These are phyloP conservation scores for Piper betle DNA, from an alignment of 164 flowering plant genomes.

Conservation along the genomic window DNA sequence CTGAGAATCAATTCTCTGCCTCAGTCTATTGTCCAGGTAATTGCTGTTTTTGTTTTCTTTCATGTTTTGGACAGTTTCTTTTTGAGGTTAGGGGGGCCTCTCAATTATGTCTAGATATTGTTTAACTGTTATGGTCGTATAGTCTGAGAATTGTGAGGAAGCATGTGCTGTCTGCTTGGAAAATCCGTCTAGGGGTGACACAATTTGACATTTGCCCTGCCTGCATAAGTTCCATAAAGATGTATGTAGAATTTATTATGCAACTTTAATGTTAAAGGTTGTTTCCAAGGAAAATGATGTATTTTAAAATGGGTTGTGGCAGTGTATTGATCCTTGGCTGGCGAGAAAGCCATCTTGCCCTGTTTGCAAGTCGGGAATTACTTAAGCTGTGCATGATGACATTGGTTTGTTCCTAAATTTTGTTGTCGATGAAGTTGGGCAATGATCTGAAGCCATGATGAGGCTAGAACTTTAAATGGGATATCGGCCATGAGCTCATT, in stretches of 20 bases:
- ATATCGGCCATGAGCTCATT: too few species aligned
- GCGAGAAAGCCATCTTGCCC: conserved; percentile 74
- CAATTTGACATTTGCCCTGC: conserved; percentile 92
- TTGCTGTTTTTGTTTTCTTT: not conserved
- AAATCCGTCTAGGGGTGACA: conserved; percentile 59
- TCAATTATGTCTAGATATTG: not conserved
- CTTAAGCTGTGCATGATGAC: conserved; percentile 12
- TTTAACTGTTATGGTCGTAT: conserved; percentile 5
- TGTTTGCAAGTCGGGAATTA: conserved; percentile 72
- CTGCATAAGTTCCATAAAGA: conserved; percentile 97
- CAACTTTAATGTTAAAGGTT: not conserved
- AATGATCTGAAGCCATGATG: too few species aligned
- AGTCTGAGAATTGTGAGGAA: conserved; percentile 56
- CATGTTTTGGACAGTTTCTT: not conserved
- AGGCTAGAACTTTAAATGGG: too few species aligned
- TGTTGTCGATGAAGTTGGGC: not conserved
- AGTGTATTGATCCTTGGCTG: conserved; percentile 99
- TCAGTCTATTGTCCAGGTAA: conserved; percentile 65
- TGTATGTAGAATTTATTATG: conserved; percentile 22
- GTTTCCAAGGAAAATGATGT: not conserved
- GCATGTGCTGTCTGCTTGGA: conserved; percentile 88
- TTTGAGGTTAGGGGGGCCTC: not conserved
- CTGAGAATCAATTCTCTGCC: conserved; percentile 70
- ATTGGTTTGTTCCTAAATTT: not conserved
- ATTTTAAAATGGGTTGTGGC: conserved; percentile 13